Evolutionary conservation across 768 basidiomycete genomes (phyloP), one percentile per base, ranked within the genome.

Genomic region (Tricholoma matsutake): DNA sequence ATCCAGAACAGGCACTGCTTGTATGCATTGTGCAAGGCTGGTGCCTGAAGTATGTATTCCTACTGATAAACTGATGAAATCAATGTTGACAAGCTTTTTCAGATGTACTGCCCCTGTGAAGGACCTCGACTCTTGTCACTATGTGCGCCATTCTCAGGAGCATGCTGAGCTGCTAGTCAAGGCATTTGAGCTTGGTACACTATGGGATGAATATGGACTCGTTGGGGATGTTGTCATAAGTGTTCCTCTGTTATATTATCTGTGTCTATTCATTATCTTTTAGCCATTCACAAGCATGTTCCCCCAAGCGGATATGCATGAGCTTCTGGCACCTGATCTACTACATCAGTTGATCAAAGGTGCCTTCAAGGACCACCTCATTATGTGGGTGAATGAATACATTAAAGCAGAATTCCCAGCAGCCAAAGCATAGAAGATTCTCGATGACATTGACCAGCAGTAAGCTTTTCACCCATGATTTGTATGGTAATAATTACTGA

Each of bases 211-310:
- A 8, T 47, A 45, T 45, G 43, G 43, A 45, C 43, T 45, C 43
- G 7, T 45, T 5, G 18, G 43, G 18, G 18, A 49, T 49, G 25
- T 49, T 28, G 25, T 28, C 11, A 8, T 49, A 49, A 28, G 47
- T 49, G 25, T 49, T 28, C 7, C 2, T 45, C 43, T 4, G 5
- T 49, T 22, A 49, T 49, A 25, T 49, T 25, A 5, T 2, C 18
- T 13, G 4, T 6, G 6, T 3, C 20, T 10, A 18, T 18, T 18
- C 18, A 10, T 49, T 7, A 49, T 49, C 13, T 49, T 49, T 49
- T 28, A 49, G 47, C 71, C 47, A 49, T 49, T 49, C 47, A 49
- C 22, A 28, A 49, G 25, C 47, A 49, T 22, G 6, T 49, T 49
- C 22, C 47, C 47, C 47, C 13, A 14, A 49, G 22, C 22, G 1